Percentiles rank a stretch among this genome's conserved stretches.
Evolutionary conservation across 805 yeast species (phyloP).

Genomic region (Starmerella sp.): DNA sequence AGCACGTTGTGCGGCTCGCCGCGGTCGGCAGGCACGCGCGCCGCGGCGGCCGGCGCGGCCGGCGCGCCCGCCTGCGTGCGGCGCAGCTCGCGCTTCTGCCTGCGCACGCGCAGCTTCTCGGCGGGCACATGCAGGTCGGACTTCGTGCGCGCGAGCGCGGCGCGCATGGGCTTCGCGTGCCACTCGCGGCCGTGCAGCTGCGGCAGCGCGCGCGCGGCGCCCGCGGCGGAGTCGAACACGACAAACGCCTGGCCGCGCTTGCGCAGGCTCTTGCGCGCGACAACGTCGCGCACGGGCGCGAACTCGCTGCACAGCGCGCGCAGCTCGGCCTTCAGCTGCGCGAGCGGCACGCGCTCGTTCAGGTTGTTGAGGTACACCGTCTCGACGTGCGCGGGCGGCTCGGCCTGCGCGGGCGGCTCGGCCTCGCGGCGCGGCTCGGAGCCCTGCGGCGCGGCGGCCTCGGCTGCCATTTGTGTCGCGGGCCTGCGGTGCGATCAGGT

Average conservation of each 20-base stretch:
- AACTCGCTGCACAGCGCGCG: slow-evolving; percentile 34
- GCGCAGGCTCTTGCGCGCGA: slow-evolving; percentile 49
- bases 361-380: slow-evolving; percentile 56
- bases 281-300: slow-evolving; percentile 41
- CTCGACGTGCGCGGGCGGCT: not conserved
- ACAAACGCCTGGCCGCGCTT: slow-evolving; percentile 79
- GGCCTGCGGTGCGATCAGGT: not conserved
- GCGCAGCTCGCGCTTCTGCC: not conserved
- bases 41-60: not conserved
- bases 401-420: not conserved
- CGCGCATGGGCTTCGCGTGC: slow-evolving; percentile 39
- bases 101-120: not conserved
- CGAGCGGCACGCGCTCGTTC: slow-evolving; percentile 53
- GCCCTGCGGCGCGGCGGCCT: too few species aligned
- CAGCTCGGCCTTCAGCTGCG: slow-evolving; percentile 39
- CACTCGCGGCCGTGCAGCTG: slow-evolving; percentile 33
- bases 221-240: slow-evolving; percentile 36
- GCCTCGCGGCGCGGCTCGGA: not conserved
- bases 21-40: not conserved
- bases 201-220: slow-evolving; percentile 38
- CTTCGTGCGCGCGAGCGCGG: slow-evolving; percentile 22
- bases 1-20: slow-evolving; percentile 51
- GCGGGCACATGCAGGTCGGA: slow-evolving; percentile 31
- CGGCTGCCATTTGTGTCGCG: too few species aligned
- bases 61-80: not conserved